Evolutionary conservation across 1,139 yeast species (phyloP), one percentile per base, ranked within the genome.

Genomic region (Suhomyces taliae): DNA sequence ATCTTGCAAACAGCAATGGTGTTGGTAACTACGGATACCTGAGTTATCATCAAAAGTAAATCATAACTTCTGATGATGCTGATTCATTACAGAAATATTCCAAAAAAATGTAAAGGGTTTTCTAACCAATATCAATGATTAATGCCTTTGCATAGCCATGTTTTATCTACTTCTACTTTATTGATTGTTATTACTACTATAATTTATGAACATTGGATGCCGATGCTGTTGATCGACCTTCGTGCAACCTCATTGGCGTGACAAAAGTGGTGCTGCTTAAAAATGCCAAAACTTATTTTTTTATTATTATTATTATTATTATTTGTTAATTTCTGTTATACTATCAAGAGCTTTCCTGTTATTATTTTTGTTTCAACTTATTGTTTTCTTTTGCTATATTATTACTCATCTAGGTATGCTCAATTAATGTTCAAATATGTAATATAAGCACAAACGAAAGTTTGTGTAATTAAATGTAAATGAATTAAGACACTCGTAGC

Each of bases 1-100:
- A 34, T 31, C 39, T 45, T 38, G 38, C 47, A 8, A 39, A 33
- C n/a, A 44, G 36, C 34, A 46, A 43, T 46, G 58, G 58, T 37
- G 67, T 67, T 35, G 73, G 73, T 12, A 68, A 67, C 52, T 69
- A 69, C 52, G 74, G 74, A 12, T 69, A 68, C 55, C 69, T 65
- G 65, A 66, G 59, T 50, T 69, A 63, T 51, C 70, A 66, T 46
- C 59, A 59, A 41, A 59, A 62, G 39, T 60, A 51, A 45, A 8
- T 8, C 8, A 11, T 29, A 9, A 29, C n/a, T 29, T 29, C 11
- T 9, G 32, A 19, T 19, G 24, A 19, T 19, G 24, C 24, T 19
- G 24, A 19, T 19, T 19, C 24, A 19, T 19, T 19, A 19, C 24
- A 19, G 3, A 19, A 19, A 19, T 19, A 19, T 6, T 19, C 24